Base-by-base conservation (phyloP, 2,329 filamentous ascomycete species). In the Cladophialophora chaetospira region DNA sequence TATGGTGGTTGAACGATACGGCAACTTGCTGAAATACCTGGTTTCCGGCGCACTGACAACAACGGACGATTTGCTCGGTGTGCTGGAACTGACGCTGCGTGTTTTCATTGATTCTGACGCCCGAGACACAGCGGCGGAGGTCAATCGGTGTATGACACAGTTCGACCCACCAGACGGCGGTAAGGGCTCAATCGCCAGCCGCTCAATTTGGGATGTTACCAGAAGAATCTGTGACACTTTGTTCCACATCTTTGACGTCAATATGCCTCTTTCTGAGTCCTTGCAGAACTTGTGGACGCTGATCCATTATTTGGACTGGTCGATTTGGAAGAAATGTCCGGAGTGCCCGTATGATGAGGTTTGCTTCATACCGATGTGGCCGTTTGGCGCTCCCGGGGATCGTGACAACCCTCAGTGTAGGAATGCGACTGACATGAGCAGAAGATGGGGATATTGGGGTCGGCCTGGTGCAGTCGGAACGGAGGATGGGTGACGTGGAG, bases 321-420 rank as follows among this genome's bases (percentile, higher is more conserved):
- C 81, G 3, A 76, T 71, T 0, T 87, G 83, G 83, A 85, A 82
- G 63, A 74, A 78, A 47, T 83, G 82, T 49, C 38, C 44, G 10
- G 38, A 55, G 11, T 88, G 85, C 65, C 68, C 64, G 0, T 72
- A 75, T 5, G 75, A 82, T 42, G 79, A 87, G 68, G 69, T 85
- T 2, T 84, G 84, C 59, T 77, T 82, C 43, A 73, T 86, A n/a
- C 83, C 83, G 1, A 85, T 87, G 65, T 88, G 84, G 84, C 85
- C 84, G 0, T 73, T 78, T 67, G 84, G 84, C 0, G 74, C 70
- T 0, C 65, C 71, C 0, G 75, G 82, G 23, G 84, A 87, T 65
- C 81, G 84, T 63, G 75, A 73, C 28, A 66, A 71, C 38, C 81
- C 82, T 4, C 66, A 67, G 29, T 83, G 81, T 53, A 64, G 67